These are phyloP conservation scores for Usnea hakonensis DNA, from an alignment of 495 filamentous ascomycete genomes.

Conservation along the genomic window DNA sequence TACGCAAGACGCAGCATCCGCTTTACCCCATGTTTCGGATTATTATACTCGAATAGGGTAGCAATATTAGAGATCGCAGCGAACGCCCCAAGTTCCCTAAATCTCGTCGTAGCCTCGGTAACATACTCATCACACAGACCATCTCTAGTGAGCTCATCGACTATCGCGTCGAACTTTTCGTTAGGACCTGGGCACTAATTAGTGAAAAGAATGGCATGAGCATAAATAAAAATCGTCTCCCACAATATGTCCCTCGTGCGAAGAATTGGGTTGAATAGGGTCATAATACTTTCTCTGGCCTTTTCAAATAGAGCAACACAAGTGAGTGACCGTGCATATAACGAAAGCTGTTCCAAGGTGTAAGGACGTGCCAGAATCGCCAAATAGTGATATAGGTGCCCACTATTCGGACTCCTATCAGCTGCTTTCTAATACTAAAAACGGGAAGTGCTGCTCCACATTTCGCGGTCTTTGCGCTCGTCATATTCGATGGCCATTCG, in stretches of 20 bases:
- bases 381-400: conserved; percentile 75
- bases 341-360: conserved; percentile 64
- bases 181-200: not conserved
- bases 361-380: conserved; percentile 75
- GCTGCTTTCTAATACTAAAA: conserved; percentile 77
- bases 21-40: not conserved
- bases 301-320: conserved; percentile 46
- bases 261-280: conserved; percentile 62
- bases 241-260: not conserved
- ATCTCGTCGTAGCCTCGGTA: not conserved
- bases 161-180: not conserved
- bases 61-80: not conserved
- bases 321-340: conserved; percentile 52
- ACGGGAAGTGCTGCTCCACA: conserved; percentile 66
- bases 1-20: not conserved
- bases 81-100: not conserved
- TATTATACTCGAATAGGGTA: not conserved
- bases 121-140: not conserved
- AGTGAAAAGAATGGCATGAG: not conserved
- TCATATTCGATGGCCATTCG: conserved; percentile 46
- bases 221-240: not conserved
- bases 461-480: conserved; percentile 56
- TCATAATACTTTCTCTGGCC: conserved; percentile 60
- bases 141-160: not conserved
- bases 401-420: conserved; percentile 58